Percentiles rank a stretch among this genome's conserved stretches.
phyloP scores from a whole-genome alignment of 331 rosid species.

The Pyracantha coccinea region DNA sequence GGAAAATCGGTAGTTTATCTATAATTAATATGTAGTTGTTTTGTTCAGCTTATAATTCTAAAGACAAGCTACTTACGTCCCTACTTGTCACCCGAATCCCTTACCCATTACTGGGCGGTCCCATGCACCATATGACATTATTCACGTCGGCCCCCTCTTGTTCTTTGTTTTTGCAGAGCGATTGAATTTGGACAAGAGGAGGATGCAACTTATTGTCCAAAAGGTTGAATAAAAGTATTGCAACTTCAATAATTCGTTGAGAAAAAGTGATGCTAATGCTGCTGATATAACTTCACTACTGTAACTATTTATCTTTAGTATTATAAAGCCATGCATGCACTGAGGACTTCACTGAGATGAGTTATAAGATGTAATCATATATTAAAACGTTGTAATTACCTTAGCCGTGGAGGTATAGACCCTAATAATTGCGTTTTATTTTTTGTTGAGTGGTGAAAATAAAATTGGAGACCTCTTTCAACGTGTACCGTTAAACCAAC shows the following conservation, averaged over 20 bases:
- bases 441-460: too few relatives aligned
- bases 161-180: background rate
- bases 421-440: too few relatives aligned
- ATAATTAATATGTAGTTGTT: background rate
- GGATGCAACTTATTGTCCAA: background rate
- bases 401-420: too few relatives aligned
- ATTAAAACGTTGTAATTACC: too few relatives aligned
- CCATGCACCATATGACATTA: constrained; percentile 36
- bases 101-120: constrained; percentile 32
- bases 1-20: too few relatives aligned
- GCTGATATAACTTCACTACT: background rate
- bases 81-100: constrained; percentile 34
- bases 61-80: constrained; percentile 22
- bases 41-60: constrained; percentile 18
- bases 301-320: background rate
- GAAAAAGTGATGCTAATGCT: background rate
- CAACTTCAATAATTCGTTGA: background rate
- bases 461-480: background rate
- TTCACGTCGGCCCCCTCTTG: constrained; percentile 7
- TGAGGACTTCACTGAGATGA: background rate
- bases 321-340: background rate
- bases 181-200: background rate
- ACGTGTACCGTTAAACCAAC: background rate
- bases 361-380: too few relatives aligned
- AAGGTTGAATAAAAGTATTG: background rate